Evolutionary conservation across 73 alveolate species (phyloP).

Genomic region (Effrenium voratum): DNA sequence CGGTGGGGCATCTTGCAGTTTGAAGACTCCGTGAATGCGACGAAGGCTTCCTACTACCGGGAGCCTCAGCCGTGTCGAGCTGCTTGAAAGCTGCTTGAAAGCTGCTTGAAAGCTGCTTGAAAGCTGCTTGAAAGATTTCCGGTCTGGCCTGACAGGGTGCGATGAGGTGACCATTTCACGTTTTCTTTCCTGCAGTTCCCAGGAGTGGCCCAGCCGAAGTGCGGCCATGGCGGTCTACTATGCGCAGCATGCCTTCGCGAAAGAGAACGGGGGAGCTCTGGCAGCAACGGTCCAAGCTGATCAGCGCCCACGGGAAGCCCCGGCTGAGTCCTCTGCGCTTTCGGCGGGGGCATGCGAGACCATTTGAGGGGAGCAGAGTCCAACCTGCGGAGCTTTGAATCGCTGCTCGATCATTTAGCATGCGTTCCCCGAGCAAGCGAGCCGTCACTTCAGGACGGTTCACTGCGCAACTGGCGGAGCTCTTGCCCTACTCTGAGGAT

Average conservation of each 20-base stretch:
- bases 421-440: not conserved
- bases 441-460: not conserved
- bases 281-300: not conserved
- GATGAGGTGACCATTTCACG: not conserved
- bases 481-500: slow-evolving; percentile 54
- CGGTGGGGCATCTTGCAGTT: slow-evolving; percentile 85
- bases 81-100: no score
- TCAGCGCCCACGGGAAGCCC: not conserved
- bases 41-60: slow-evolving; percentile 52
- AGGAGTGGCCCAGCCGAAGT: slow-evolving; percentile 94
- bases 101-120: no score
- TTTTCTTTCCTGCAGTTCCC: not conserved
- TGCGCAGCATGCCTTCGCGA: slow-evolving; percentile 67
- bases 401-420: no score
- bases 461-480: slow-evolving; percentile 32
- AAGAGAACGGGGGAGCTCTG: not conserved
- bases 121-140: no score
- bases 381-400: no score
- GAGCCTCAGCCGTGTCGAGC: not conserved
- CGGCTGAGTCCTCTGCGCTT: not conserved
- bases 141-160: not conserved
- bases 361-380: no score
- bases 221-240: slow-evolving; percentile 88
- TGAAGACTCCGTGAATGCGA: not conserved
- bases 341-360: no score